Base-by-base conservation (phyloP, 176 grass and related monocot genomes). In the Raddia distichophylla region DNA sequence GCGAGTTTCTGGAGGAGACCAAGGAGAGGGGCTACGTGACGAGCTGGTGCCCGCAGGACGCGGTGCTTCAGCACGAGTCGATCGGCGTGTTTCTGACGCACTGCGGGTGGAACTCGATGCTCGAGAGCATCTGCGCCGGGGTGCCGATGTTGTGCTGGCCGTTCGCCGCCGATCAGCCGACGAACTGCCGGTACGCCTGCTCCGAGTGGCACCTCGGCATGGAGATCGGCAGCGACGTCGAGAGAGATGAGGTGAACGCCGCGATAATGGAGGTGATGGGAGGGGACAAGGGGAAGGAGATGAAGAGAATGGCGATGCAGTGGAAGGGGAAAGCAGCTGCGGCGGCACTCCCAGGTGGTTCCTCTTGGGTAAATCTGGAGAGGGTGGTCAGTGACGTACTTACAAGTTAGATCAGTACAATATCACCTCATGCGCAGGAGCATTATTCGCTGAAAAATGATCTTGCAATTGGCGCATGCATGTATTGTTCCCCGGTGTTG, bases 91-190 rank as follows among this genome's bases (percentile, higher is more conserved):
- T 87, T 73, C 17, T 92, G 37, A 87, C 89, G 17, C 89, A 91
- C 71, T 80, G 85, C 58, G 89, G 89, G 10, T 91, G 89, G 89
- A 91, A 91, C 89, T 91, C 80, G 3, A 10, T 60, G 5, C 57
- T 91, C 17, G 85, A 91, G 47, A 67, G 51, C 59, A 10, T 82
- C 1, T 20, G 11, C 18, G 42, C 40, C 2, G 74, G 74, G 2
- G 74, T 61, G 74, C 74, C 74, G 1, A 76, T 76, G 74, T 1
- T 76, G 7, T 76, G 56, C 19, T 61, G 74, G 56, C 56, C 42
- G 7, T 27, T 17, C n/a, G 55, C 3, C 12, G 12, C 7, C 40
- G 74, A 76, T 1, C 56, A 76, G 40, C 20, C 16, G 10, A 46
- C 40, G 0, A 76, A 76, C 7, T 4, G 18, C 11, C 8, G 56